Percentiles rank a stretch among this genome's conserved stretches.
phyloP scores from a whole-genome alignment of 2,329 filamentous ascomycete species.

The Aspergillus texensis region DNA sequence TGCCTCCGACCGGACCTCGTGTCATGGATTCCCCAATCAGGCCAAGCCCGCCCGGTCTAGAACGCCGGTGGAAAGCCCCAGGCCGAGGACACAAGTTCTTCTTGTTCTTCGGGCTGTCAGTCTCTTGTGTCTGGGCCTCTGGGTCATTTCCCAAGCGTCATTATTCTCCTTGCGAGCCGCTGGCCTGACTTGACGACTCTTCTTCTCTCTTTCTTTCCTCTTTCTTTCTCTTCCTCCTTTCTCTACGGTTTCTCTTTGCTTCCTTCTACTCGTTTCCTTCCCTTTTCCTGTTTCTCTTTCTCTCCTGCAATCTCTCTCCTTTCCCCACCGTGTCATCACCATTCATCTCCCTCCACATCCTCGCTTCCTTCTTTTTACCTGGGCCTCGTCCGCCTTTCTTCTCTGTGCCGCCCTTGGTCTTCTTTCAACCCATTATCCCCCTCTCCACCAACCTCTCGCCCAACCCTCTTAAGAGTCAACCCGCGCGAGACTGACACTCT shows the following conservation, averaged over 20 bases:
- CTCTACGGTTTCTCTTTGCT: constrained; percentile 3
- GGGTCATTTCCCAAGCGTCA: constrained; percentile 24
- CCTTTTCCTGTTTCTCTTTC: constrained; percentile 3
- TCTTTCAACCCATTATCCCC: constrained; percentile 2
- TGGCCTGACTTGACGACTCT: constrained; percentile 8
- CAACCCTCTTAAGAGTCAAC: constrained; percentile 5
- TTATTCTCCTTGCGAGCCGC: constrained; percentile 7
- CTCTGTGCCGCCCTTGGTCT: constrained; percentile 16
- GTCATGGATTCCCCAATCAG: constrained; percentile 27
- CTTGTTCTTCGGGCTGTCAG: constrained; percentile 17
- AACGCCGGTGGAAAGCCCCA: constrained; percentile 22
- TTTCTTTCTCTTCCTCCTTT: constrained; percentile 15
- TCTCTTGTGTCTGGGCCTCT: constrained; percentile 17
- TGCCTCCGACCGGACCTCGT: constrained; percentile 20
- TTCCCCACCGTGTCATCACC: constrained; percentile 21
- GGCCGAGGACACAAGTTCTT: constrained; percentile 15
- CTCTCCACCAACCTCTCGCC: constrained; percentile 3
- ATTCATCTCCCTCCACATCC: constrained; percentile 13
- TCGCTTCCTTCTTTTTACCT: constrained; percentile 12
- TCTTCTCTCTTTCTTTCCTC: constrained; percentile 16
- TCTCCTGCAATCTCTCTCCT: constrained; percentile 17
- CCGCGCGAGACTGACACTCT: not conserved
- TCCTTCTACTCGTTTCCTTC: constrained; percentile 4
- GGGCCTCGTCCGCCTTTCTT: constrained; percentile 17
- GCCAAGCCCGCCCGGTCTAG: constrained; percentile 24